Evolutionary conservation across 345 rosid genomes (phyloP), one percentile per base, ranked within the genome.

Genomic region (Eucalyptus leucophloia): DNA sequence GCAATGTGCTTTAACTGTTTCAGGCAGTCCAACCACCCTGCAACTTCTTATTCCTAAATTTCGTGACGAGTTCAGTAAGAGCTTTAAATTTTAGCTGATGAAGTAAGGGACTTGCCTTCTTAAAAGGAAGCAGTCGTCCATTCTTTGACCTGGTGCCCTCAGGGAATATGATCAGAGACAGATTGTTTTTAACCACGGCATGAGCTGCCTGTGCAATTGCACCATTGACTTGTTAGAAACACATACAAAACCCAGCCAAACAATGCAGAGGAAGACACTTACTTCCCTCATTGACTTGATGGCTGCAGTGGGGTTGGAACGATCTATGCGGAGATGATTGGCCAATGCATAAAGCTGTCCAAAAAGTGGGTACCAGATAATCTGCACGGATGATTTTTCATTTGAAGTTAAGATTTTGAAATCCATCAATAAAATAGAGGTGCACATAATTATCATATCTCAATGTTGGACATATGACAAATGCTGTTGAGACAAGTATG

Each of bases 101-200:
- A 88, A n/a, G 85, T 56, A 26, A 6, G 60, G 26, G 40, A 18
- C 28, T 58, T 56, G 94, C 96, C 96, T 94, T 95, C 89, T 93
- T 94, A 49, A 93, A 95, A 58, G 95, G 94, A 32, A 92, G 96
- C 4, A 94, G 89, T 49, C 93, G 89, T 15, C 95, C 96, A 86
- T 91, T 88, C 90, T 93, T 89, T 58, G 97, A 95, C 90, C 97
- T 89, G 47, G 95, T 94, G 53, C 97, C 97, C 92, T 95, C 94
- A 1, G 97, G 96, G 87, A 94, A 95, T 53, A 95, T 92, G 82
- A 92, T 88, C 60, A 94, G 67, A 40, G 97, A 95, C 16, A 95
- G 91, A 26, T 92, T 89, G 89, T 93, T 90, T 40, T 88, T 90
- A 13, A 90, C 89, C 34, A 93, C 90, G 13, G 94, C 89, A 47